These are phyloP conservation scores for Pythium aquatile DNA, from an alignment of 352 stramenopile genomes.

Conservation along the genomic window DNA sequence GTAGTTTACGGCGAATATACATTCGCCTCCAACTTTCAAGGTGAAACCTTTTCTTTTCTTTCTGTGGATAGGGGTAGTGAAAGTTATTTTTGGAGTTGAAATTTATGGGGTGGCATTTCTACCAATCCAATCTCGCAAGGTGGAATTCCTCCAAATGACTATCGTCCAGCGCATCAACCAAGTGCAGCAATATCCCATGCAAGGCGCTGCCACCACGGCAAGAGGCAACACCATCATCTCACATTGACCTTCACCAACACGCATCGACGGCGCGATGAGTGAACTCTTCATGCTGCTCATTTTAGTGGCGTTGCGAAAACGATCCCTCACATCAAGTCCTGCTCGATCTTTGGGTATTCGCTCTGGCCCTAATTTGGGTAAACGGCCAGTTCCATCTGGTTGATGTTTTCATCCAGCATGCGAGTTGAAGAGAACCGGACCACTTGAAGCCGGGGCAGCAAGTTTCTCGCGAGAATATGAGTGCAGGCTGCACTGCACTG, in stretches of 20 bases:
- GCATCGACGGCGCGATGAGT: too few relatives aligned
- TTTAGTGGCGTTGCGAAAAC: too few relatives aligned
- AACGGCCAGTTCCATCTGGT: background rate
- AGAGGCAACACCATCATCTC: background rate
- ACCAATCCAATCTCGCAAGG: slow-evolving; percentile 16
- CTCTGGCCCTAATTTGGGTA: background rate
- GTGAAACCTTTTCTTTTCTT: slow-evolving; percentile 29
- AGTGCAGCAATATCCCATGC: background rate
- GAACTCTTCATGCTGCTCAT: too few relatives aligned
- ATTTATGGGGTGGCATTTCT: slow-evolving; percentile 5
- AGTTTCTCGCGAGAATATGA: background rate
- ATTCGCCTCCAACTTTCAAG: background rate
- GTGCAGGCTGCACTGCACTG: background rate
- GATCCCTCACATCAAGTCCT: background rate
- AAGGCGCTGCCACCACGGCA: background rate
- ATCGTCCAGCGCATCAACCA: background rate
- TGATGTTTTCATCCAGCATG: slow-evolving; percentile 5
- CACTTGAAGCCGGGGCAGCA: slow-evolving; percentile 1
- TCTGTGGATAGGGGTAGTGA: slow-evolving; percentile 21
- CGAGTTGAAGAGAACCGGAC: slow-evolving; percentile 3
- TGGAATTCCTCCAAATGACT: slow-evolving; percentile 12
- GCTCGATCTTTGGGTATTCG: background rate
- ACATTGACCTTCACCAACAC: too few relatives aligned
- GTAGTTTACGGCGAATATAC: slow-evolving; percentile 1
- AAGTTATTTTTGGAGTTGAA: slow-evolving; percentile 16